A percentile compares a stretch with the other conserved stretches of the same genome.
Conservation (phyloP, 257 asterid genomes). For the Verbascum thapsus region DNA sequence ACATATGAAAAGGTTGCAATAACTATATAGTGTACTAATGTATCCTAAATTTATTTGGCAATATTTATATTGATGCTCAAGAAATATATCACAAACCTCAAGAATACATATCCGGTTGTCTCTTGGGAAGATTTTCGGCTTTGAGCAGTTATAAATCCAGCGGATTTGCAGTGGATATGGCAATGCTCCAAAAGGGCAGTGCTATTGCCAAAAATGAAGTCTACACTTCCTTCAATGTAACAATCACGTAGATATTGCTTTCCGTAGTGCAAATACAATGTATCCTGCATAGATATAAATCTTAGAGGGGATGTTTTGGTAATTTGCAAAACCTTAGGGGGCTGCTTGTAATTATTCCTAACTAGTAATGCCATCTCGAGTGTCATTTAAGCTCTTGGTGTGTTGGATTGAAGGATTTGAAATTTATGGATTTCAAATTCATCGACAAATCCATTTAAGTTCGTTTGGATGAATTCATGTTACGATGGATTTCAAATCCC, state of each 20-base stretch:
- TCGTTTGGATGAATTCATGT: no score
- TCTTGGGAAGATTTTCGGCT: slow-evolving; percentile 95
- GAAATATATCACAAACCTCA: slow-evolving; percentile 51
- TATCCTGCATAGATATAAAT: slow-evolving; percentile 61
- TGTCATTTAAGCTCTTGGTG: no score
- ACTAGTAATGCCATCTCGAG: background rate
- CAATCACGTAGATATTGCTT: slow-evolving; percentile 88
- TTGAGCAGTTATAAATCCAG: slow-evolving; percentile 87
- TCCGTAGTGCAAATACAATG: slow-evolving; percentile 87
- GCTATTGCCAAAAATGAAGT: slow-evolving; percentile 97
- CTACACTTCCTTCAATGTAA: slow-evolving; percentile 94
- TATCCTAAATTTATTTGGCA: no score
- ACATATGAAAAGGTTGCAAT: no score
- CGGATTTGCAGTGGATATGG: slow-evolving; percentile 90
- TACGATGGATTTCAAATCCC: no score
- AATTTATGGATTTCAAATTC: no score
- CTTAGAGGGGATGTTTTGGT: slow-evolving; percentile 1
- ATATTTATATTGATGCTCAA: no score
- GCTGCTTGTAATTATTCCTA: no score
- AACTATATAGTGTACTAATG: no score
- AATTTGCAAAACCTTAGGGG: no score
- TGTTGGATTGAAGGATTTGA: no score
- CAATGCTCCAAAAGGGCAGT: slow-evolving; percentile 96
- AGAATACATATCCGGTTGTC: slow-evolving; percentile 87
- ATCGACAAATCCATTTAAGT: no score